phyloP scores from a whole-genome alignment of 2,329 filamentous ascomycete genomes.

The Annulohypoxylon truncatum region DNA sequence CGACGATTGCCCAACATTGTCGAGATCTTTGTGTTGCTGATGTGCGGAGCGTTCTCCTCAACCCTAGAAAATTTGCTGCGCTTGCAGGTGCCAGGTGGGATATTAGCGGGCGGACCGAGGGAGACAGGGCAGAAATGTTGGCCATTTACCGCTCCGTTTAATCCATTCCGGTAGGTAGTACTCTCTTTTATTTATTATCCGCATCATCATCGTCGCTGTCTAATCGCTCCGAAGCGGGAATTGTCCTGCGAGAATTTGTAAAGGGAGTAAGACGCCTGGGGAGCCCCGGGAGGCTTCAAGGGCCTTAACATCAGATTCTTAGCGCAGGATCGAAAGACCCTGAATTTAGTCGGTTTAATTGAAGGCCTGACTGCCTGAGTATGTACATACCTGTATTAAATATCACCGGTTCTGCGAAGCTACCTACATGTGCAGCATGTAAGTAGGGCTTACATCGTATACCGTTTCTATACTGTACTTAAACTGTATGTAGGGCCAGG shows the following conservation, averaged over 20 bases:
- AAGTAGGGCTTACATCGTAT: background rate
- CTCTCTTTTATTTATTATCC: constrained; percentile 24
- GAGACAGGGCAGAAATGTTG: constrained; percentile 28
- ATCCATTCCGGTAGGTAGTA: constrained; percentile 40
- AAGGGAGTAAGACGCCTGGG: background rate
- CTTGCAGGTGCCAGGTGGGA: constrained; percentile 24
- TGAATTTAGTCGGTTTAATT: constrained; percentile 11
- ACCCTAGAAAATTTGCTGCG: constrained; percentile 28
- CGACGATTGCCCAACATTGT: constrained; percentile 43
- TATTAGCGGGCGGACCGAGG: constrained; percentile 21
- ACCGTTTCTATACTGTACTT: background rate
- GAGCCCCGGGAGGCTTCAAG: background rate
- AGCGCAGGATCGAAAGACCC: constrained; percentile 24
- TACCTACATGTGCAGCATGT: background rate
- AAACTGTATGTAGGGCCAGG: constrained; percentile 5
- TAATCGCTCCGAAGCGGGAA: constrained; percentile 14
- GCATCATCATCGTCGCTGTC: constrained; percentile 22
- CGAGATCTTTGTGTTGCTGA: constrained; percentile 40
- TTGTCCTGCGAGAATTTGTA: background rate
- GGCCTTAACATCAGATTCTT: background rate
- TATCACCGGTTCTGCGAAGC: background rate
- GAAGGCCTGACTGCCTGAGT: too few relatives aligned
- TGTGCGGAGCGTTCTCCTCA: constrained; percentile 26
- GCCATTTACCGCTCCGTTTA: constrained; percentile 28
- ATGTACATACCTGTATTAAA: background rate